Base-by-base conservation (phyloP, 164 flowering plant species). In the Liriodendron chinense region DNA sequence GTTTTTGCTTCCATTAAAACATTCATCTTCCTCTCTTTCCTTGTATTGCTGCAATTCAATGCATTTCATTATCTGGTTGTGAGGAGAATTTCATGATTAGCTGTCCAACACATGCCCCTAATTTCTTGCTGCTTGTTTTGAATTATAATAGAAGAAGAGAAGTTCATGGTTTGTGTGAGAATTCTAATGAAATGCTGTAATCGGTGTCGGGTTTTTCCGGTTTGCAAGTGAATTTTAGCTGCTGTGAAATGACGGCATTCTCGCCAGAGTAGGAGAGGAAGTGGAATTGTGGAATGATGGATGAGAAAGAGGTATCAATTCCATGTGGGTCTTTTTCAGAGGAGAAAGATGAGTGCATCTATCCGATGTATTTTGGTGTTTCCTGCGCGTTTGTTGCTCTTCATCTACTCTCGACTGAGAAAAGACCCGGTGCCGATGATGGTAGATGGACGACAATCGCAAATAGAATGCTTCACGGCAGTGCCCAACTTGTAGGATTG, bases 321-420 rank as follows among this genome's bases (percentile, higher is more conserved):
- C 87, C 87, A 70, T 65, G 28, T 75, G 9, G 63, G n/a, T 70
- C 68, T 25, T 21, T 76, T 69, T 72, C 85, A 57, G 89, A 80
- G 80, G 88, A 83, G 63, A 85, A 76, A 72, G 78, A 65, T 24
- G 91, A 89, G 26, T 77, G 82, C 70, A 71, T 90, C 68, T 88
- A 83, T 77, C 91, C 98, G 21, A 84, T 88, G 85, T 91, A 85
- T 79, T 90, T 90, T 74, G 94, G 98, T 56, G 89, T 88, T 77
- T 93, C 98, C 23, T 93, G 93, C 83, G 97, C 97, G 67, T 86
- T 92, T 59, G 83, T 87, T 65, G 96, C 94, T 28, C 88, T 92
- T 10, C 83, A 74, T 26, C 70, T 89, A 65, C 70, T 92, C 72
- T 79, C 90, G 48, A 57, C 24, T 7, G 13, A 28, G 64, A 56